Conservation (phyloP, 129 eudicot genomes). For the Flaveria linearis region DNA sequence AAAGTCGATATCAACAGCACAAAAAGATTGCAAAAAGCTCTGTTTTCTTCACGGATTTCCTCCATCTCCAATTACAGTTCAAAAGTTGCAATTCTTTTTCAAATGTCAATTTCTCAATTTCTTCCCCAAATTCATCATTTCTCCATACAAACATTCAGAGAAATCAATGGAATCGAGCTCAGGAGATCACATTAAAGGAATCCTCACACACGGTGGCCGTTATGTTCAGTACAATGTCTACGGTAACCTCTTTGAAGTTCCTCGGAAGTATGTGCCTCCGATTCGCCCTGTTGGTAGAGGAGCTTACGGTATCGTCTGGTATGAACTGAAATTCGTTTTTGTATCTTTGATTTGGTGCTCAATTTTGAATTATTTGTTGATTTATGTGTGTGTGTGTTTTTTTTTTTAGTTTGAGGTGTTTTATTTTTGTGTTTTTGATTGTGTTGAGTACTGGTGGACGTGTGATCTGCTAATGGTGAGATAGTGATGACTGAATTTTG, state of each 20-base stretch:
- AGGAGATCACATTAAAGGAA: conserved; percentile 55
- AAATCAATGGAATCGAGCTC: conserved; percentile 55
- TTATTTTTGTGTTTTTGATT: neutral
- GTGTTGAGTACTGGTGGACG: neutral
- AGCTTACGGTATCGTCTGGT: conserved; percentile 93
- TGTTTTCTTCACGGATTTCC: conserved; percentile 35
- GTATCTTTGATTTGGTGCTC: neutral
- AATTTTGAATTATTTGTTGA: neutral
- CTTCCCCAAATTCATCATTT: conserved; percentile 15
- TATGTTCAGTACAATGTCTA: conserved; percentile 79
- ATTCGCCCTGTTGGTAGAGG: conserved; percentile 90
- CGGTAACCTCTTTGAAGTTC: conserved; percentile 84
- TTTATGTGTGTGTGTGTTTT: neutral
- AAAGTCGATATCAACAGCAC: conserved; percentile 26
- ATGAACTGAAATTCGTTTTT: neutral
- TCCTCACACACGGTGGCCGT: conserved; percentile 77
- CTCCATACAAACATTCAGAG: neutral
- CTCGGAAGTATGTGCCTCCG: conserved; percentile 78
- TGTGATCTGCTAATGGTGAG: neutral
- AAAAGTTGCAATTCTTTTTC: conserved; percentile 31
- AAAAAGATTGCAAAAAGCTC: conserved; percentile 30
- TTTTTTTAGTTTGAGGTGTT: neutral
- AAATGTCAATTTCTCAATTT: conserved; percentile 28
- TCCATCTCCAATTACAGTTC: conserved; percentile 29
- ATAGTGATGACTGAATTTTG: neutral